A percentile compares a stretch with the other conserved stretches of the same genome.
Conservation (phyloP, 140 eudicot genomes). For the Erigeron philadelphicus region DNA sequence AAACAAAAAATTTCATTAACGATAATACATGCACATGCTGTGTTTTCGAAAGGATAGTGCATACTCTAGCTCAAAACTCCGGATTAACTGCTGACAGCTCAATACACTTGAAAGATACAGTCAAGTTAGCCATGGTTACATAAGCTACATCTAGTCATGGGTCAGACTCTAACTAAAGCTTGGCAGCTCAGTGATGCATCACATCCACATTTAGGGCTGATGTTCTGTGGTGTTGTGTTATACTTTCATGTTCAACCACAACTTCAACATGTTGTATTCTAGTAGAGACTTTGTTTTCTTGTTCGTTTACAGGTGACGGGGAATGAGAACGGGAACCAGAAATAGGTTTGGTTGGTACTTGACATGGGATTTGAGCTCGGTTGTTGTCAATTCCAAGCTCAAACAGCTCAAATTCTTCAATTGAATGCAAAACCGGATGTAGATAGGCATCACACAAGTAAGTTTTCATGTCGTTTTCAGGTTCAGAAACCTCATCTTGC, state of each 20-base stretch:
- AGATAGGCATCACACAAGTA: constrained; percentile 71
- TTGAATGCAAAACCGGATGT: constrained; percentile 75
- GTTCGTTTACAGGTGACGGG: constrained; percentile 17
- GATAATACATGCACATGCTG: not conserved
- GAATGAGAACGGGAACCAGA: constrained; percentile 35
- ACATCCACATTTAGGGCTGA: constrained; percentile 12
- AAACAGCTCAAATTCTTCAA: constrained; percentile 62
- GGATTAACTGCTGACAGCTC: constrained; percentile 4
- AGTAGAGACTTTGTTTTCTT: constrained; percentile 27
- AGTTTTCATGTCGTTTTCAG: constrained; percentile 49
- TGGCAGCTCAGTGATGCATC: constrained; percentile 4
- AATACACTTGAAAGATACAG: not conserved
- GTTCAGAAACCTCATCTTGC: constrained; percentile 47
- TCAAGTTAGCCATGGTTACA: constrained; percentile 12
- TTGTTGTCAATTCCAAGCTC: constrained; percentile 52
- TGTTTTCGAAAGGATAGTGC: not conserved
- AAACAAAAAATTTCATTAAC: not conserved
- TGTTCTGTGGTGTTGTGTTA: constrained; percentile 1
- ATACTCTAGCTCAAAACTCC: not conserved
- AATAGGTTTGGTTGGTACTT: constrained; percentile 32
- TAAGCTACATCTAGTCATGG: constrained; percentile 19
- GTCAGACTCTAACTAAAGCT: not conserved
- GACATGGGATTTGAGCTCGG: constrained; percentile 33
- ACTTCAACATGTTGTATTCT: constrained; percentile 26
- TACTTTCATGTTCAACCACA: constrained; percentile 30